These are phyloP conservation scores for Diaporthe ilicicola DNA, from an alignment of 2,329 filamentous ascomycete genomes.

Conservation along the genomic window DNA sequence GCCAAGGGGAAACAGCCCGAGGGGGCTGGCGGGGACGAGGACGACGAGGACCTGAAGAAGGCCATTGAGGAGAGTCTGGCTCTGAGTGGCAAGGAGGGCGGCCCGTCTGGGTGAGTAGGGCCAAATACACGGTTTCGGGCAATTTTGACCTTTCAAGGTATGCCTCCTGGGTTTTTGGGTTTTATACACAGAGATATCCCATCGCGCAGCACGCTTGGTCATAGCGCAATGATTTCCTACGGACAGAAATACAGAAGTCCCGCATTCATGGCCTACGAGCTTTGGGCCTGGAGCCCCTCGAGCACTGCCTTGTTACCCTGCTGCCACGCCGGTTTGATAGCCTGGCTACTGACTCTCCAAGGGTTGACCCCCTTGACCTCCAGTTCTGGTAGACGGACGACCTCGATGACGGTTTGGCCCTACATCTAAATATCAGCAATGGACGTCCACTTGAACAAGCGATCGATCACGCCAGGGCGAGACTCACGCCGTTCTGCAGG, in stretches of 20 bases:
- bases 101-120: constrained; percentile 33
- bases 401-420: constrained; percentile 40
- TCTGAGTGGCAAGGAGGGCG: constrained; percentile 42
- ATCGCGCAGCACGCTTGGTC: constrained; percentile 11
- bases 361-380: constrained; percentile 42
- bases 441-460: not conserved
- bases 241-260: not conserved
- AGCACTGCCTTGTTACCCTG: constrained; percentile 38
- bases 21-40: constrained; percentile 44
- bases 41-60: constrained; percentile 64
- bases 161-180: constrained; percentile 12
- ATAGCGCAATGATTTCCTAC: not conserved
- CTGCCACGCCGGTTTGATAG: constrained; percentile 37
- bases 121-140: not conserved
- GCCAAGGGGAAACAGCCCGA: constrained; percentile 46
- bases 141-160: not conserved
- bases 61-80: constrained; percentile 66
- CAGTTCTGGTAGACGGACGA: constrained; percentile 38
- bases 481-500: constrained; percentile 42
- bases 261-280: not conserved
- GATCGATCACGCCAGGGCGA: no score
- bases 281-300: not conserved
- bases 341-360: constrained; percentile 42
- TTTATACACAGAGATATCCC: constrained; percentile 30
- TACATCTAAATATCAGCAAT: constrained; percentile 22